Evolutionary conservation across 257 asterid genomes (phyloP).

Genomic region (Przewalskia tangutica): DNA sequence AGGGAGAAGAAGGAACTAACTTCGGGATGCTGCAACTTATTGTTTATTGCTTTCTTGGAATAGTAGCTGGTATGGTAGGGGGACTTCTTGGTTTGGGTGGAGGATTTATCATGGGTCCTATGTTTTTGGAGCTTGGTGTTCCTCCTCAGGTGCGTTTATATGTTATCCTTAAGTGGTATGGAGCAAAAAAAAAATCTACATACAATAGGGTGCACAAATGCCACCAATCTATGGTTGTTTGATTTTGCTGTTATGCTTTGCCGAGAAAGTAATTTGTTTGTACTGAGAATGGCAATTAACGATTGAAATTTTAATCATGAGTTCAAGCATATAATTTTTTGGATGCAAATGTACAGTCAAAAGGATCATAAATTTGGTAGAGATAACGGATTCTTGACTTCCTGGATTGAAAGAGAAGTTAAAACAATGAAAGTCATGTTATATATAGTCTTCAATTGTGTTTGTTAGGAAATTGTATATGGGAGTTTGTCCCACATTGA

Average conservation of each 20-base stretch:
- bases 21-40: conserved; percentile 51
- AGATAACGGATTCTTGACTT: background rate
- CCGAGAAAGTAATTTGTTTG: background rate
- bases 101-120: conserved; percentile 66
- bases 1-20: conserved; percentile 61
- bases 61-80: conserved; percentile 83
- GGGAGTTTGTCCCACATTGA: too few relatives aligned
- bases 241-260: background rate
- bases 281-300: background rate
- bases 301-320: background rate
- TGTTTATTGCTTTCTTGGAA: conserved; percentile 61
- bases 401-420: background rate
- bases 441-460: too few relatives aligned
- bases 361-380: background rate
- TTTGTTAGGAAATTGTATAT: too few relatives aligned
- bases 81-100: conserved; percentile 98
- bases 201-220: background rate
- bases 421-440: background rate
- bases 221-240: background rate
- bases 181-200: background rate
- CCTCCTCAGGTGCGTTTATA: conserved; percentile 53
- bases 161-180: background rate
- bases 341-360: background rate
- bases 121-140: conserved; percentile 43
- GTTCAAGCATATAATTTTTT: background rate